phyloP scores from a whole-genome alignment of 768 basidiomycete species.

The Tricholoma hemisulphureum region DNA sequence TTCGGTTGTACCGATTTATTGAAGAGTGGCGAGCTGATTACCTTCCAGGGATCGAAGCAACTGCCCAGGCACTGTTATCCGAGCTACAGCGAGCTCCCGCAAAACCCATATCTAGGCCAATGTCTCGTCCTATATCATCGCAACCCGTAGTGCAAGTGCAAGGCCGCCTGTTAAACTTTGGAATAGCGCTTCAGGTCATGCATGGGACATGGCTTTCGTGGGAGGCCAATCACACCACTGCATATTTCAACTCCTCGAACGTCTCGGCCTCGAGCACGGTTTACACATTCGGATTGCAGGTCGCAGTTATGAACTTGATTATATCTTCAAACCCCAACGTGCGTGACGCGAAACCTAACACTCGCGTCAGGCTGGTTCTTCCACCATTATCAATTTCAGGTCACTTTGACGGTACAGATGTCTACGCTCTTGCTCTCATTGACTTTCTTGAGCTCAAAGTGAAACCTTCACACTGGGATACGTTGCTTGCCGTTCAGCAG shows the following conservation, averaged over 20 bases:
- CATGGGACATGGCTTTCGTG: slow-evolving; percentile 85
- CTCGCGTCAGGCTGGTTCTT: slow-evolving; percentile 60
- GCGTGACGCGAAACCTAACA: slow-evolving; percentile 36
- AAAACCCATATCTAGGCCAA: slow-evolving; percentile 30
- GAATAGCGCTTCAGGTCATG: slow-evolving; percentile 77
- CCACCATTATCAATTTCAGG: slow-evolving; percentile 68
- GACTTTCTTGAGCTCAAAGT: slow-evolving; percentile 72
- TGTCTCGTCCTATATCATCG: slow-evolving; percentile 26
- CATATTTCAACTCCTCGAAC: slow-evolving; percentile 44
- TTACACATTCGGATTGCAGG: slow-evolving; percentile 62
- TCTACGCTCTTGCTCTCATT: slow-evolving; percentile 59
- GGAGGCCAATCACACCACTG: slow-evolving; percentile 53
- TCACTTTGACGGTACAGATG: slow-evolving; percentile 42
- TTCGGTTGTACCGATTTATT: slow-evolving; percentile 73
- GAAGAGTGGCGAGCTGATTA: slow-evolving; percentile 84
- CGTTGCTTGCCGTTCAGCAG: slow-evolving; percentile 77
- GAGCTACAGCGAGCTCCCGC: slow-evolving; percentile 52
- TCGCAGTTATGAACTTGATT: slow-evolving; percentile 58
- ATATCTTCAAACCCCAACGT: slow-evolving; percentile 50
- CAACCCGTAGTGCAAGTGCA: slow-evolving; percentile 48
- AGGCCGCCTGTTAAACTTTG: slow-evolving; percentile 47
- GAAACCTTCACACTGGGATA: slow-evolving; percentile 83
- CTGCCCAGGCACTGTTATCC: slow-evolving; percentile 60
- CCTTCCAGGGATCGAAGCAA: slow-evolving; percentile 69
- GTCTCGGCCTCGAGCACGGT: slow-evolving; percentile 28